Conservation (phyloP, 306 rosid species). For the Comarum palustre region DNA sequence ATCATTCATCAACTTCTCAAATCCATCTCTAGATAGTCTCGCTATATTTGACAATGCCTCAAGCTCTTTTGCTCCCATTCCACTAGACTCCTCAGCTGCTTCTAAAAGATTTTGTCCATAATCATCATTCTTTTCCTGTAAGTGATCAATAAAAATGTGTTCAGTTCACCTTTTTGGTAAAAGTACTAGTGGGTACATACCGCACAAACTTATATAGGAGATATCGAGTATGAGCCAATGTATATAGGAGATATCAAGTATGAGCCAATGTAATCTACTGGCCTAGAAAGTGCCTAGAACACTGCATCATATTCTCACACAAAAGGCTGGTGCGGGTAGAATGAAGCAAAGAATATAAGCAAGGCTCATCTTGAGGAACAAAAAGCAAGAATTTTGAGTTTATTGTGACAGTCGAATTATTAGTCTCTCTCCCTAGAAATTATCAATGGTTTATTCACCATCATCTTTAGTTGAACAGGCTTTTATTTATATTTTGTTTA, state of each 20-base stretch:
- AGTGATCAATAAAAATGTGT: background rate
- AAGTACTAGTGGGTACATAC: background rate
- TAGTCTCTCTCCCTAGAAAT: background rate
- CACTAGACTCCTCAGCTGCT: conserved; percentile 23
- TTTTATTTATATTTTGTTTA: background rate
- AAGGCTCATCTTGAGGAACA: background rate
- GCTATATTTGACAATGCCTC: conserved; percentile 15
- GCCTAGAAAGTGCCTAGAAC: background rate
- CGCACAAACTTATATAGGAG: background rate
- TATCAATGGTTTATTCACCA: background rate
- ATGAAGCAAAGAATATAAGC: background rate
- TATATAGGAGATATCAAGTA: too few relatives aligned
- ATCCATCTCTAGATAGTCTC: conserved; percentile 20
- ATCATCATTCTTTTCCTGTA: conserved; percentile 23
- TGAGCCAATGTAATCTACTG: background rate
- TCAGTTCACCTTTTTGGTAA: background rate
- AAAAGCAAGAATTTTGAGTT: background rate
- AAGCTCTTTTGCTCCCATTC: conserved; percentile 18
- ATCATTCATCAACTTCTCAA: conserved; percentile 21
- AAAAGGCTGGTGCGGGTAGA: background rate
- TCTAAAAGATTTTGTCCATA: conserved; percentile 22
- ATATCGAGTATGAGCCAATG: background rate
- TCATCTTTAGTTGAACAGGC: background rate
- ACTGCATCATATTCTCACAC: background rate
- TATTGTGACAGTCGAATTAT: background rate